phyloP scores from a whole-genome alignment of 805 yeast species.

The Ogataea nakhonphanomensis region DNA sequence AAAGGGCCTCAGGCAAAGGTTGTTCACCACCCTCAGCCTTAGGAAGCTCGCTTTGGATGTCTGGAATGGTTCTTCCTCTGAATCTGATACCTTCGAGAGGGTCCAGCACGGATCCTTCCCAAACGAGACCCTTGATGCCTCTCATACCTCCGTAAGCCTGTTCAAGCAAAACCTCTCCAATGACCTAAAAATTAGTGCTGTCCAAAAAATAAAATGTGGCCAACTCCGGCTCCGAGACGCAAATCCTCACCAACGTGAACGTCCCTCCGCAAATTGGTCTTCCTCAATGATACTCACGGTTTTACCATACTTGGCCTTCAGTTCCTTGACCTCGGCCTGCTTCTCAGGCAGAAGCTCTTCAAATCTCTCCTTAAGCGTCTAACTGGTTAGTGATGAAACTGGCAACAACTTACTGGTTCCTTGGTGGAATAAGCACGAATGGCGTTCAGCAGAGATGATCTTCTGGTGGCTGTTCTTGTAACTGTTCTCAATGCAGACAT shows the following conservation, averaged over 20 bases:
- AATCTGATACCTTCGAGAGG: conserved; percentile 84
- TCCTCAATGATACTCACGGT: conserved; percentile 45
- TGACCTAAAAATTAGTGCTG: conserved; percentile 32
- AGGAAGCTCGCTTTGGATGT: conserved; percentile 70
- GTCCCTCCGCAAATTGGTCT: too few species aligned
- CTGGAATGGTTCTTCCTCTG: conserved; percentile 82
- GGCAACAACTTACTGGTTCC: conserved; percentile 31
- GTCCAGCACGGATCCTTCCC: conserved; percentile 87
- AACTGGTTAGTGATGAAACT: conserved; percentile 7
- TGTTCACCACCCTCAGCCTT: conserved; percentile 63
- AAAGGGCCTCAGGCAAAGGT: conserved; percentile 75
- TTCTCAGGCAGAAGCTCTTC: conserved; percentile 89
- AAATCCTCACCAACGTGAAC: background rate
- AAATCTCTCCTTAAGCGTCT: conserved; percentile 90
- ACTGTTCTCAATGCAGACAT: conserved; percentile 30
- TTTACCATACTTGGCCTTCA: conserved; percentile 88
- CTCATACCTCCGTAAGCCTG: conserved; percentile 93
- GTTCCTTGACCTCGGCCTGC: conserved; percentile 85
- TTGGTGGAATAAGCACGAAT: conserved; percentile 38
- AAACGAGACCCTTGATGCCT: conserved; percentile 79
- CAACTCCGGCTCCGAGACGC: conserved; percentile 11
- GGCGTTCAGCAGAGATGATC: conserved; percentile 21
- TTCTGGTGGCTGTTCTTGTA: conserved; percentile 28
- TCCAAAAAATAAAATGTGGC: background rate
- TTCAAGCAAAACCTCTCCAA: conserved; percentile 71